Conservation (phyloP, 371 early-diverging fungal genomes). For the Dichotomocladium elegans region DNA sequence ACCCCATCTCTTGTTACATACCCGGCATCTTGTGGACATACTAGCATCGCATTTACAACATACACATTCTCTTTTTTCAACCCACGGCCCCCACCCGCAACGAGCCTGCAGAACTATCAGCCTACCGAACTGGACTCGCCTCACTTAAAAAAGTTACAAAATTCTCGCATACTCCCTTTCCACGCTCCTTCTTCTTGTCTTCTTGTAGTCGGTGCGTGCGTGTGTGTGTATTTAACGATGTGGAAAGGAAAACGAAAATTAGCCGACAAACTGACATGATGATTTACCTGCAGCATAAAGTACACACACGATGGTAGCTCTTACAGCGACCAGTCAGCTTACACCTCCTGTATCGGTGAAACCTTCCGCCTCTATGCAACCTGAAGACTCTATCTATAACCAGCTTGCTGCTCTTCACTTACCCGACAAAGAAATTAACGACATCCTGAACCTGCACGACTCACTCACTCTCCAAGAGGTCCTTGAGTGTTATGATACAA, state of each 20-base stretch:
- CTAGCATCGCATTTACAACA: not conserved
- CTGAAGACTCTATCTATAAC: conserved; percentile 10
- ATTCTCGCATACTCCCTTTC: no score
- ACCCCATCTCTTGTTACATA: not conserved
- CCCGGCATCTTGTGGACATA: not conserved
- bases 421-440: conserved; percentile 31
- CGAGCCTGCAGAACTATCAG: not conserved
- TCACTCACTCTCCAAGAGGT: conserved; percentile 34
- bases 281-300: not conserved
- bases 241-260: not conserved
- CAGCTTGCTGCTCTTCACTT: conserved; percentile 12
- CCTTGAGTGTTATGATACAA: conserved; percentile 25
- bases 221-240: not conserved
- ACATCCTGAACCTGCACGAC: conserved; percentile 27
- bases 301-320: not conserved
- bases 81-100: not conserved
- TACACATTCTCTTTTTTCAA: not conserved
- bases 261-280: not conserved
- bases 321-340: not conserved
- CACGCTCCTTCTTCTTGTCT: no score
- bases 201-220: no score
- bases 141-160: no score
- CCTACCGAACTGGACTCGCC: no score
- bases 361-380: conserved; percentile 11
- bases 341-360: conserved; percentile 7